A percentile compares a stretch with the other conserved stretches of the same genome.
phyloP scores from a whole-genome alignment of 306 rosid species.

The Malus orientalis region DNA sequence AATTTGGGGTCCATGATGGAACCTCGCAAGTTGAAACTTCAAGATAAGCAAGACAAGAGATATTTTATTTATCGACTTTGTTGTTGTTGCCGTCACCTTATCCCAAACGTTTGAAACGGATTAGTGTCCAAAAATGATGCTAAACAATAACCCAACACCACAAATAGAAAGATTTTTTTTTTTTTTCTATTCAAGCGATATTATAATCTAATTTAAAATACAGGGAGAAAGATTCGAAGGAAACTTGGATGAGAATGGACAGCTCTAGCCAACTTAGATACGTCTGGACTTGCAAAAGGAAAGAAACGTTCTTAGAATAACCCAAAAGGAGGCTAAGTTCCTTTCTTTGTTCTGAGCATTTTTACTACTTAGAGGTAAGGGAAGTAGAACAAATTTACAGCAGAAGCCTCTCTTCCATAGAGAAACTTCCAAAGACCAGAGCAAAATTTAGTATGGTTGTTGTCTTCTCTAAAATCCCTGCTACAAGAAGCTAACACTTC shows the following conservation, averaged over 20 bases:
- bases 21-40: neutral
- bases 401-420: neutral
- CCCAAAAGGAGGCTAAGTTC: neutral
- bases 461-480: neutral
- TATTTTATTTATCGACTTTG: neutral
- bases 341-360: no score
- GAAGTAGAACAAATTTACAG: neutral
- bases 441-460: neutral
- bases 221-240: neutral
- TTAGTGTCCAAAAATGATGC: neutral
- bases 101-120: neutral
- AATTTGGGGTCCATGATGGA: neutral
- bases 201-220: no score
- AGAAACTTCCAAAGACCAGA: neutral
- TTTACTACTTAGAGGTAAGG: neutral
- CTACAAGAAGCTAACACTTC: neutral
- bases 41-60: neutral
- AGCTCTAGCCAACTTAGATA: neutral
- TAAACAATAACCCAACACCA: neutral
- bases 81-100: neutral
- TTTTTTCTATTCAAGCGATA: no score
- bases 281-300: neutral
- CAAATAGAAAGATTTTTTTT: neutral
- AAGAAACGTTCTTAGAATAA: neutral
- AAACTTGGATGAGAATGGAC: neutral